Conservation (phyloP, 768 basidiomycete genomes). For the Termitomyces titanicus region DNA sequence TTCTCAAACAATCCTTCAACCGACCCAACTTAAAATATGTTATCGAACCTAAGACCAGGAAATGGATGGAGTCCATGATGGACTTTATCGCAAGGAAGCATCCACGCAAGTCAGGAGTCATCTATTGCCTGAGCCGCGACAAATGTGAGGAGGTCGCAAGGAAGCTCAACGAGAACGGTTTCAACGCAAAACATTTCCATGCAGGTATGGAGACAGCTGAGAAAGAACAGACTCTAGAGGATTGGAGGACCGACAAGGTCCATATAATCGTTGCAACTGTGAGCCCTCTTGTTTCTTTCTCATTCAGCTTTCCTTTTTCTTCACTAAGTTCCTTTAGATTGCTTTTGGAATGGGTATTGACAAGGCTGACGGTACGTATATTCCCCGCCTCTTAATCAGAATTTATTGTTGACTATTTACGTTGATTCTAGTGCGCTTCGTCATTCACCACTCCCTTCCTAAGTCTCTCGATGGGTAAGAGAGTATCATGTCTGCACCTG, state of each 20-base stretch:
- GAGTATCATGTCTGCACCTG: background rate
- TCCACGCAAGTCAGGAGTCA: slow-evolving; percentile 65
- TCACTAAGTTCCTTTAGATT: slow-evolving; percentile 43
- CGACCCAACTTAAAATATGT: slow-evolving; percentile 86
- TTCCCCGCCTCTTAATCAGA: background rate
- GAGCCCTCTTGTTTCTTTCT: slow-evolving; percentile 18
- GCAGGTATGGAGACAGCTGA: slow-evolving; percentile 68
- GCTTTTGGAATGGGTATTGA: slow-evolving; percentile 99
- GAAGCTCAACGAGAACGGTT: slow-evolving; percentile 52
- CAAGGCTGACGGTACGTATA: slow-evolving; percentile 64
- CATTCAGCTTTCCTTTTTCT: background rate
- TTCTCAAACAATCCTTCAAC: slow-evolving; percentile 85
- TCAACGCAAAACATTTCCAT: slow-evolving; percentile 81
- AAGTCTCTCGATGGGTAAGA: slow-evolving; percentile 78
- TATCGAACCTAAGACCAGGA: slow-evolving; percentile 41
- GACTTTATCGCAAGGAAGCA: slow-evolving; percentile 63
- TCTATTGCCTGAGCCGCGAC: slow-evolving; percentile 73
- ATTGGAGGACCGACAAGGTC: slow-evolving; percentile 72
- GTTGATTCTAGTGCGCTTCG: slow-evolving; percentile 70
- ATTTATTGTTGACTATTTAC: slow-evolving; percentile 3
- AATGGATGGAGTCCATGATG: slow-evolving; percentile 58
- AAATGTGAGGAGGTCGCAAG: slow-evolving; percentile 81
- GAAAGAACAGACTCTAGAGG: slow-evolving; percentile 55
- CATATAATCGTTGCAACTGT: slow-evolving; percentile 94
- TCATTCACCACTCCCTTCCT: slow-evolving; percentile 85